Conservation (phyloP, 352 stramenopile species). For the Globisporangium cederbergense region DNA sequence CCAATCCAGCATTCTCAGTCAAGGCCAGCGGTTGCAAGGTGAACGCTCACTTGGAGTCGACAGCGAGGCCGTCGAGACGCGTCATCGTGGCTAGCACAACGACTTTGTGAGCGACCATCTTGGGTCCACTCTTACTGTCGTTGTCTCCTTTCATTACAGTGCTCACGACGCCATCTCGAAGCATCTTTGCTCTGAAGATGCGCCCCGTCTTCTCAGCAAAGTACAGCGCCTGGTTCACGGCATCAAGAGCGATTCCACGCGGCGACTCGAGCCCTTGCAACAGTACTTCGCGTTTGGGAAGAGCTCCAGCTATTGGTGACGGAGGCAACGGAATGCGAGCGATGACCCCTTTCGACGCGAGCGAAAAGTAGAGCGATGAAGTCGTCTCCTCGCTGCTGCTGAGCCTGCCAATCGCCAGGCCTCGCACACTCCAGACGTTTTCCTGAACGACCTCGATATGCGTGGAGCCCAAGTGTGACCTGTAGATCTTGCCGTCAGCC, state of each 20-base stretch:
- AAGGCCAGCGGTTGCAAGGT: not conserved
- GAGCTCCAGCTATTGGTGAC: not conserved
- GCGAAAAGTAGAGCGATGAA: slow-evolving; percentile 44
- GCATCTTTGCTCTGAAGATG: slow-evolving; percentile 32
- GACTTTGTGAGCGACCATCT: slow-evolving; percentile 27
- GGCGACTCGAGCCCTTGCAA: slow-evolving; percentile 43
- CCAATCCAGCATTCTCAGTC: not conserved
- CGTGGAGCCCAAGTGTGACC: slow-evolving; percentile 41
- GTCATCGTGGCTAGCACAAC: slow-evolving; percentile 39
- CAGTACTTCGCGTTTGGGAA: slow-evolving; percentile 17
- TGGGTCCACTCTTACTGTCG: slow-evolving; percentile 10
- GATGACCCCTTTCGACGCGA: slow-evolving; percentile 60
- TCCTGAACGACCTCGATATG: slow-evolving; percentile 40
- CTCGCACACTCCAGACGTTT: slow-evolving; percentile 48
- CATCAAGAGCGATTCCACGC: slow-evolving; percentile 45
- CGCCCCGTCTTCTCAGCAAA: slow-evolving; percentile 74
- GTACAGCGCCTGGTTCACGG: slow-evolving; percentile 34
- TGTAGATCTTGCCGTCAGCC: slow-evolving; percentile 57
- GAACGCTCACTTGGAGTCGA: slow-evolving; percentile 41
- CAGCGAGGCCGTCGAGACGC: slow-evolving; percentile 56
- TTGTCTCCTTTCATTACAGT: slow-evolving; percentile 8
- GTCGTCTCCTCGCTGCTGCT: not conserved
- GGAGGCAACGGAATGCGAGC: slow-evolving; percentile 19
- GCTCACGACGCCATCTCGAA: slow-evolving; percentile 12
- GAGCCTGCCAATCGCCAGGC: slow-evolving; percentile 29